Conservation (phyloP, 495 filamentous ascomycete species). For the Penicillium coprophilum region DNA sequence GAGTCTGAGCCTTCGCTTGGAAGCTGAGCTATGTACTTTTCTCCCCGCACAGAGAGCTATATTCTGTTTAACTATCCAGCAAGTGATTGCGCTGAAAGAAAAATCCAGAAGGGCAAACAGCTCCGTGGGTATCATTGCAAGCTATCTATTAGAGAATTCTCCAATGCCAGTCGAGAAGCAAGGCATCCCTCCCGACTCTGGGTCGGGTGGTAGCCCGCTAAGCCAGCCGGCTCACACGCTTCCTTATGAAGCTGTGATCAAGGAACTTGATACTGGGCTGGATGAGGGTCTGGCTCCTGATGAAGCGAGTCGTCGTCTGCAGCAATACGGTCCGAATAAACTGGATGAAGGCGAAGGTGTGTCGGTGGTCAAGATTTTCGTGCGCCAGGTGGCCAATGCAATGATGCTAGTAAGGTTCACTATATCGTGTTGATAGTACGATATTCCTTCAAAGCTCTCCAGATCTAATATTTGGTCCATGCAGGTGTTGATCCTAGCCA, state of each 20-base stretch:
- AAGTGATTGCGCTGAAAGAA: not conserved
- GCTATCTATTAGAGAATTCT: not conserved
- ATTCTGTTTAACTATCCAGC: not conserved
- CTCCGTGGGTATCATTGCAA: not conserved
- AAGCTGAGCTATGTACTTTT: not conserved
- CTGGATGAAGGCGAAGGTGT: slow-evolving; percentile 53
- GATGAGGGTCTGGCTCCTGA: slow-evolving; percentile 55
- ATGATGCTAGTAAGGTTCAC: slow-evolving; percentile 50
- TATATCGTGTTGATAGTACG: not conserved
- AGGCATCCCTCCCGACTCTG: not conserved
- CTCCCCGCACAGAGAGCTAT: not conserved
- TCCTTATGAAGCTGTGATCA: slow-evolving; percentile 44
- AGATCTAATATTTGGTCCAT: slow-evolving; percentile 24
- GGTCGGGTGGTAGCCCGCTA: slow-evolving; percentile 33
- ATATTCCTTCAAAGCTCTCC: slow-evolving; percentile 16
- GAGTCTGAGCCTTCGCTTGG: not conserved
- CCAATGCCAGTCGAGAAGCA: slow-evolving; percentile 11
- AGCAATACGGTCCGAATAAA: slow-evolving; percentile 55
- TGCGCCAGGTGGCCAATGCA: slow-evolving; percentile 57
- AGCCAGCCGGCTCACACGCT: slow-evolving; percentile 60
- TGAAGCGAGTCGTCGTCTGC: slow-evolving; percentile 51
- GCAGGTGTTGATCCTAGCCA: slow-evolving; percentile 61
- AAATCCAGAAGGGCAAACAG: not conserved
- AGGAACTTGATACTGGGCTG: slow-evolving; percentile 52
- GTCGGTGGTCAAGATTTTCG: slow-evolving; percentile 46